These are phyloP conservation scores for Thymus quinquecostatus DNA, from an alignment of 257 asterid species.

Conservation along the genomic window DNA sequence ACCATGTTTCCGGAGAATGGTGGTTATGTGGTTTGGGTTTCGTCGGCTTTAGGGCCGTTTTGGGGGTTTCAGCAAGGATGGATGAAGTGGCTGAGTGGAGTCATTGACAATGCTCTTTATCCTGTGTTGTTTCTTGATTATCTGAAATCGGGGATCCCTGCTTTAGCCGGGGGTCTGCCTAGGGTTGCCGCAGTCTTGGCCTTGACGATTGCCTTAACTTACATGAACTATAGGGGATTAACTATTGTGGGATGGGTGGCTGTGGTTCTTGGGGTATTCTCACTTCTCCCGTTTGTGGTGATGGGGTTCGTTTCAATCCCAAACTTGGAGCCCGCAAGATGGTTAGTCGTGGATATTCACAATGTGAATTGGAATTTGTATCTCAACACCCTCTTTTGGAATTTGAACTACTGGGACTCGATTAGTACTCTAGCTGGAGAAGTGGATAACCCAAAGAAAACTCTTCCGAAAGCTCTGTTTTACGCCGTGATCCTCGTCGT, in stretches of 20 bases:
- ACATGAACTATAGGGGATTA: conserved; percentile 63
- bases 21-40: conserved; percentile 68
- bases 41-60: conserved; percentile 63
- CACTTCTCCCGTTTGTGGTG: conserved; percentile 55
- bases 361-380: conserved; percentile 57
- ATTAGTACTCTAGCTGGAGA: conserved; percentile 70
- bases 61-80: conserved; percentile 76
- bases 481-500: conserved; percentile 55
- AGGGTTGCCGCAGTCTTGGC: conserved; percentile 45
- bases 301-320: conserved; percentile 67
- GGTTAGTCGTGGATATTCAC: conserved; percentile 52
- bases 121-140: conserved; percentile 61
- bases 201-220: conserved; percentile 48
- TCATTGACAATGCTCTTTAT: conserved; percentile 60
- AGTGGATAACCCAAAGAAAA: conserved; percentile 56
- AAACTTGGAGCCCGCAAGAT: conserved; percentile 44
- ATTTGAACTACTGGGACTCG: conserved; percentile 62
- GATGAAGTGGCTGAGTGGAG: conserved; percentile 75
- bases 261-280: conserved; percentile 53
- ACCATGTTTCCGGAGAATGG: conserved; percentile 71
- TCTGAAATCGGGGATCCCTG: conserved; percentile 60
- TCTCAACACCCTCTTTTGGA: conserved; percentile 62
- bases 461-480: conserved; percentile 63
- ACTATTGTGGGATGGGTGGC: conserved; percentile 70
- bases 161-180: conserved; percentile 51